Evolutionary conservation across 2,329 filamentous ascomycete genomes (phyloP).

Genomic region (Sarocladium kiliense): DNA sequence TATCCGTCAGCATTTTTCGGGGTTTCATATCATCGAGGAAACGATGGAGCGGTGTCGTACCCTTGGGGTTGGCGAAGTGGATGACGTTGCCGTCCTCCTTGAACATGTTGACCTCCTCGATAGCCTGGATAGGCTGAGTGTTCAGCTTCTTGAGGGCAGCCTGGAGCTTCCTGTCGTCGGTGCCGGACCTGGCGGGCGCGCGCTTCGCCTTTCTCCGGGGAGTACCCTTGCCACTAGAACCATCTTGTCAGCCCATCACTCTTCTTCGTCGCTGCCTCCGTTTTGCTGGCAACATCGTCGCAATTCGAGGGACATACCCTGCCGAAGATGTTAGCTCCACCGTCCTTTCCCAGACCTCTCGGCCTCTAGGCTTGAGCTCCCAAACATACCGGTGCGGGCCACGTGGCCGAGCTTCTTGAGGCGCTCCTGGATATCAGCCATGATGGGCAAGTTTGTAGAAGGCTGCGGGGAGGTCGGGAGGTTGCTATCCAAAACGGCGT

Average conservation of each 20-base stretch:
- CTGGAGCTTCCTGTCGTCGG: slow-evolving; percentile 99
- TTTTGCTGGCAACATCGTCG: not conserved
- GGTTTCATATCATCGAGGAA: too few species aligned
- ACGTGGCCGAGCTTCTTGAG: slow-evolving; percentile 52
- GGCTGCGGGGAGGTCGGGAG: slow-evolving; percentile 21
- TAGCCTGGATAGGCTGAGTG: slow-evolving; percentile 97
- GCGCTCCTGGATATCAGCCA: slow-evolving; percentile 54
- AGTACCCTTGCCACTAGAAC: slow-evolving; percentile 83
- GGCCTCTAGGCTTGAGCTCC: not conserved
- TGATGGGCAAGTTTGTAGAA: slow-evolving; percentile 31
- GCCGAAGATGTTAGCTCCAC: slow-evolving; percentile 8
- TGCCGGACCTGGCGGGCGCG: slow-evolving; percentile 84
- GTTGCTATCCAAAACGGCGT: slow-evolving; percentile 10
- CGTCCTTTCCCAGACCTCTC: not conserved
- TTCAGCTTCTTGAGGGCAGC: slow-evolving; percentile 97
- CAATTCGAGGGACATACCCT: slow-evolving; percentile 31
- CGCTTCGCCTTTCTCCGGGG: slow-evolving; percentile 98
- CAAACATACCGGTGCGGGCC: slow-evolving; percentile 62
- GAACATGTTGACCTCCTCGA: slow-evolving; percentile 99
- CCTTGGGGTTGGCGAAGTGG: slow-evolving; percentile 96
- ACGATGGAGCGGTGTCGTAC: too few species aligned
- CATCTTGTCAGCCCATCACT: slow-evolving; percentile 12
- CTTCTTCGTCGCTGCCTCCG: not conserved
- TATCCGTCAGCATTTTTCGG: slow-evolving; percentile 13
- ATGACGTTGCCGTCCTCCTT: slow-evolving; percentile 99